Evolutionary conservation across 139 green algal species (phyloP).

Genomic region (Ettlia oleoabundans): DNA sequence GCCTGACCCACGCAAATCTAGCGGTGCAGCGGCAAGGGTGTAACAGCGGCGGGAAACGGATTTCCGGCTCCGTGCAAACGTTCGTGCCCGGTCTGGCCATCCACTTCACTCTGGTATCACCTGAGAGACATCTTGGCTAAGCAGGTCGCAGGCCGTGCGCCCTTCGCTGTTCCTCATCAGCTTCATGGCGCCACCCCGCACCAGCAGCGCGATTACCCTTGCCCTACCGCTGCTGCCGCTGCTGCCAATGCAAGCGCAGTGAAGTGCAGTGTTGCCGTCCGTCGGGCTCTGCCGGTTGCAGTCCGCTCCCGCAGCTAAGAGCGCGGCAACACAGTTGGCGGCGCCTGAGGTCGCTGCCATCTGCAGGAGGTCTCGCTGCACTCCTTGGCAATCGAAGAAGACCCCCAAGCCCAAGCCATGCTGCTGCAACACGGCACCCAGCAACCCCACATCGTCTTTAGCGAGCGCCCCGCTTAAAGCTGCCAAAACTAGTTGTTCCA

Average conservation of each 20-base stretch:
- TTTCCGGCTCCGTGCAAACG: background rate
- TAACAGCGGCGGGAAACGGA: background rate
- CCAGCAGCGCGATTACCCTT: slow-evolving; percentile 15
- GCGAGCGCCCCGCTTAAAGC: background rate
- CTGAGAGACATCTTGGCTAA: background rate
- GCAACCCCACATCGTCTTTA: background rate
- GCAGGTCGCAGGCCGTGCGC: slow-evolving; percentile 13
- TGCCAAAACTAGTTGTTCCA: no score
- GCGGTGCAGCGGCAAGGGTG: background rate
- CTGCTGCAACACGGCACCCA: background rate
- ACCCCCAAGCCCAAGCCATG: background rate
- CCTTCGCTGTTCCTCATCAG: background rate
- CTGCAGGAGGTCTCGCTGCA: background rate
- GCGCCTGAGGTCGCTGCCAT: slow-evolving; percentile 1
- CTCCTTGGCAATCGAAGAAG: background rate
- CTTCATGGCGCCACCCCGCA: slow-evolving; percentile 9
- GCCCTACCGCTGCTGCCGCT: slow-evolving; percentile 5
- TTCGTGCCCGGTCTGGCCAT: background rate
- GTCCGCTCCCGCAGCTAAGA: background rate
- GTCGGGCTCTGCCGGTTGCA: background rate
- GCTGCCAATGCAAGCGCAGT: slow-evolving; percentile 32
- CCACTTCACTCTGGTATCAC: background rate
- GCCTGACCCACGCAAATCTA: background rate
- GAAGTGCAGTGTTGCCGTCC: slow-evolving; percentile 19
- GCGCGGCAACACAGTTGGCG: background rate